phyloP scores from a whole-genome alignment of 805 yeast species.

The Brettanomyces anomalus region DNA sequence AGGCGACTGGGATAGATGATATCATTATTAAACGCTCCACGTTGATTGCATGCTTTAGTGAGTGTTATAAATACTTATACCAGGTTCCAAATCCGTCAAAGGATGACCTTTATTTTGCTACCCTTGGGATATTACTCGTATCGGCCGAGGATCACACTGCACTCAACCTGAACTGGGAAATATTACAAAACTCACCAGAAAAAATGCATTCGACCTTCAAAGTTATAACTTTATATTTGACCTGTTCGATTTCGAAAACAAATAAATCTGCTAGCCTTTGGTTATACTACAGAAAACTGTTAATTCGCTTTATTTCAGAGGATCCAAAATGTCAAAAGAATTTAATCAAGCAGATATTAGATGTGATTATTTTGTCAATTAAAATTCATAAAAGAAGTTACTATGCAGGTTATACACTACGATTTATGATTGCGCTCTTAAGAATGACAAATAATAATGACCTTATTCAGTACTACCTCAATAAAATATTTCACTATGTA shows the following conservation, averaged over 20 bases:
- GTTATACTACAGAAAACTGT: constrained; percentile 17
- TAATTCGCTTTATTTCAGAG: neutral
- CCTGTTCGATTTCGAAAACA: constrained; percentile 18
- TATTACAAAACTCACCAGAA: neutral
- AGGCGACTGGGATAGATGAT: constrained; percentile 6
- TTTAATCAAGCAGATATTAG: neutral
- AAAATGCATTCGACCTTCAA: neutral
- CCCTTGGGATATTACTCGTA: constrained; percentile 18
- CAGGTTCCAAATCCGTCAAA: neutral
- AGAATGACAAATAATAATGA: constrained; percentile 2
- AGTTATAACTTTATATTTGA: constrained; percentile 11
- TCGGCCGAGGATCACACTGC: constrained; percentile 24
- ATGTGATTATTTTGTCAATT: constrained; percentile 26
- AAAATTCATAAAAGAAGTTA: constrained; percentile 36
- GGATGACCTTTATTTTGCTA: constrained; percentile 6
- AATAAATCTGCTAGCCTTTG: constrained; percentile 28
- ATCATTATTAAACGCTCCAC: constrained; percentile 9
- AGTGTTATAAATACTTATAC: constrained; percentile 9
- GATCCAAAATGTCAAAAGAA: neutral
- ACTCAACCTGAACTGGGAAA: constrained; percentile 8
- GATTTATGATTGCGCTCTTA: constrained; percentile 10
- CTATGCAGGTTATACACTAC: constrained; percentile 36
- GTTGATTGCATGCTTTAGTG: constrained; percentile 12
- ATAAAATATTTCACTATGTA: constrained; percentile 5
- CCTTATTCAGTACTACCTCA: neutral